phyloP scores from a whole-genome alignment of 106 monocot genomes.

The Vanilla planifolia region DNA sequence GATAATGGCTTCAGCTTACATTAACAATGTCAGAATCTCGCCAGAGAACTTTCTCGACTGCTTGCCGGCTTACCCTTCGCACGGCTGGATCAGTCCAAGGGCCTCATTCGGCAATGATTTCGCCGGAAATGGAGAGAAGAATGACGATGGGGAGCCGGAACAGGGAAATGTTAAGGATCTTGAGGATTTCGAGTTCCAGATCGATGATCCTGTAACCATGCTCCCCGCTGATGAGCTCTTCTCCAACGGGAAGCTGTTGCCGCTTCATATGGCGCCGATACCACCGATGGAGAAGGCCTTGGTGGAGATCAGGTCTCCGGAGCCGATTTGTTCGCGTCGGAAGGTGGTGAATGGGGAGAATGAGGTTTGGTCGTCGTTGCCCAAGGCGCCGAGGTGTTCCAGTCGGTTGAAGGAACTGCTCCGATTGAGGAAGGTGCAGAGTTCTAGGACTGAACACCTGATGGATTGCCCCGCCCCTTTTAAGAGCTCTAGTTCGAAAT shows the following conservation, averaged over 20 bases:
- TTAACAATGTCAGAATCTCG: slow-evolving; percentile 14
- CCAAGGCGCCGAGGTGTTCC: slow-evolving; percentile 74
- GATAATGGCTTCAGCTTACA: slow-evolving; percentile 43
- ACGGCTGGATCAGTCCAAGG: slow-evolving; percentile 35
- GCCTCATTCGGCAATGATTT: slow-evolving; percentile 44
- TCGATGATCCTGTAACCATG: slow-evolving; percentile 52
- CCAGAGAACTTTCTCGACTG: slow-evolving; percentile 25
- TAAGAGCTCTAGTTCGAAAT: slow-evolving; percentile 7
- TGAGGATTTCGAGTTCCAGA: slow-evolving; percentile 74
- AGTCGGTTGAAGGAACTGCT: slow-evolving; percentile 59
- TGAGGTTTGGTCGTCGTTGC: slow-evolving; percentile 41
- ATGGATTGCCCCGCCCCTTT: background rate
- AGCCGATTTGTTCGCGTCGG: slow-evolving; percentile 12
- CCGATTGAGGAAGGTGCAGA: slow-evolving; percentile 24
- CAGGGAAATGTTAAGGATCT: slow-evolving; percentile 11
- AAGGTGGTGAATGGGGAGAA: slow-evolving; percentile 9
- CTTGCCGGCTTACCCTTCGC: slow-evolving; percentile 17
- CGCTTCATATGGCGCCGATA: slow-evolving; percentile 39
- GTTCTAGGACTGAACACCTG: background rate
- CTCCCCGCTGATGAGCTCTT: slow-evolving; percentile 87
- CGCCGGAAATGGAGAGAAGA: slow-evolving; percentile 3
- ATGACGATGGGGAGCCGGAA: background rate
- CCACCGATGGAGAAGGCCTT: background rate
- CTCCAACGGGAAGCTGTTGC: slow-evolving; percentile 80
- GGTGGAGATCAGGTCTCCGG: slow-evolving; percentile 5